Base-by-base conservation (phyloP, 2,329 filamentous ascomycete genomes). In the Cadophora luteo-olivacea region DNA sequence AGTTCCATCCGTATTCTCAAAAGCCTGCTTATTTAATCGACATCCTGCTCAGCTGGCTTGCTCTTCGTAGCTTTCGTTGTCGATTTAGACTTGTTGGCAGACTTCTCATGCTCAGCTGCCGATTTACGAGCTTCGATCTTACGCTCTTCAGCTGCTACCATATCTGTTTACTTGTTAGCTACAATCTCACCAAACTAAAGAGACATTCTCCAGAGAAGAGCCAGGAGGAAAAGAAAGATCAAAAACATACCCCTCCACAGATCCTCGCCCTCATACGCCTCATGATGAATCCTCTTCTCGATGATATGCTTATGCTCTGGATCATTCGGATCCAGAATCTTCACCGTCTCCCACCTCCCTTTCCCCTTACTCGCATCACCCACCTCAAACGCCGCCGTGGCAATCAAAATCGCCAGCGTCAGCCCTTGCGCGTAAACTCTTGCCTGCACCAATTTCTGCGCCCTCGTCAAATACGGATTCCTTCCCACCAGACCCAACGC, bases 201-300 rank as follows among this genome's bases (percentile, higher is more conserved):
- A 51, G n/a, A n/a, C 45, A 48, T n/a, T 2, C 24, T 29, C 12
- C 16, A 25, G 41, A 16, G 16, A 11, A 16, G 36, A 29, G 24
- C 29, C 9, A 64, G 3, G 16, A 8, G 12, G 24, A 24, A 62
- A n/a, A 9, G 52, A 32, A 22, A 63, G 60, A 61, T n/a, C 36
- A 52, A 52, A 36, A 72, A 82, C 88, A 78, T 81, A 92, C 90
- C 91, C 84, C 89, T 96, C 96, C 96, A 99, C 76, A 97, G 86
- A 80, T 98, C 94, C 83, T 97, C 92, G 55, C 93, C 92, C 78
- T 90, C 86, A 80, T 97, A 96, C 72, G 92, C 86, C 84, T 97
- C 93, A 82, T 94, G 92, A 80, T 97, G 92, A 65, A 96, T 87
- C 82, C 85, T 89, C 88, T 94, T 95, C 87, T 97, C 92, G 74